Evolutionary conservation across 352 stramenopile species (phyloP), one percentile per base, ranked within the genome.

Genomic region (Blastocystis sp.): DNA sequence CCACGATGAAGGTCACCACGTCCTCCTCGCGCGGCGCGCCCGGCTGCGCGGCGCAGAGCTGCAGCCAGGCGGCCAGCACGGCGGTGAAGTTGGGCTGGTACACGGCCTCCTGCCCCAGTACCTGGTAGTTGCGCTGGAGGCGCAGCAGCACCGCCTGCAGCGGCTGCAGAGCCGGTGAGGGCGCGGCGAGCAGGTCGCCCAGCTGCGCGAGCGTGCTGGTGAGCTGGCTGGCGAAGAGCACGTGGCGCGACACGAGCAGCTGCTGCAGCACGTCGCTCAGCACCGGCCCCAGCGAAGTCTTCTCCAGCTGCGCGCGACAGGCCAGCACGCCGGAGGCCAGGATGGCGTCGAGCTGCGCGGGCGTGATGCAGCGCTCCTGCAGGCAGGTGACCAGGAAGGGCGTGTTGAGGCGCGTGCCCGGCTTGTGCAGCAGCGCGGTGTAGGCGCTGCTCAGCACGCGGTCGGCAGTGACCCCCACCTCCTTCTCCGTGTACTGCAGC

Each of bases 201-300:
- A 59, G 34, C 7, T 19, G 21, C 11, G n/a, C 53, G 48, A 84
- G 67, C 3, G 74, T 67, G 11, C 48, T 28, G 1, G 74, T 52
- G 9, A 84, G 74, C 40, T 84, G 53, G 61, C 45, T 84, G 9
- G 52, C 66, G 60, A 59, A 84, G 74, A 84, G 53, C 4, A 53
- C 19, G 61, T 70, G 74, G 34, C 74, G 48, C 19, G 21, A 48
- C 19, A 84, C 14, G 52, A 84, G 65, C 9, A 84, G 53, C n/a
- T 84, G 74, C 45, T 69, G 53, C 40, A 84, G 41, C 17, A 84
- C 19, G 7, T 43, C 61, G 28, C n/a, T 70, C 14, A 84, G 7
- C 10, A 62, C 61, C 10, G 23, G 19, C 23, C 38, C 19, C 23
- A 84, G 28, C 23, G 41, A 23, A 23, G 48, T 59, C 17, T 52